Evolutionary conservation across 768 basidiomycete genomes (phyloP), one percentile per base, ranked within the genome.

Genomic region (Tephrocybe sp.): DNA sequence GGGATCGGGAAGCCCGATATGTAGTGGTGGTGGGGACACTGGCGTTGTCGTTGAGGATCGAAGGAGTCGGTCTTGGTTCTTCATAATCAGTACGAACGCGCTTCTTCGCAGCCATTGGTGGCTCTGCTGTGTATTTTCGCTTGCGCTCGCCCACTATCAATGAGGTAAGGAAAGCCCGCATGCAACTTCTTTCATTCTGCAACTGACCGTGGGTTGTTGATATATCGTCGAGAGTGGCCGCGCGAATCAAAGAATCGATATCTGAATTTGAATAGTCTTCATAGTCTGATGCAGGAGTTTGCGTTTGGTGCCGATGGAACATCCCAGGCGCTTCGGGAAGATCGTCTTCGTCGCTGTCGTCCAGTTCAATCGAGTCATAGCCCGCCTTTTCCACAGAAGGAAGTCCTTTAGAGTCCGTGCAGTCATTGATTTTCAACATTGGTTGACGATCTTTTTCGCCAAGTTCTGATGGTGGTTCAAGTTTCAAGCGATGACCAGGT

Each of bases 351-450:
- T 74, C 33, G 15, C 27, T 29, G 27, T 34, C 33, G 15, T 34
- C 73, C 24, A 59, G 39, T 12, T 62, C 58, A 29, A 56, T 45
- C 45, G 55, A 49, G 50, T 56, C 63, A 53, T 54, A 55, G 48
- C 43, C 61, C 45, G 38, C 60, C 56, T 39, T 25, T 10, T 46
- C 49, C 22, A 42, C n/a, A 31, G 43, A 30, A 18, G 47, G 42
- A 16, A 53, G 41, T 30, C 68, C 67, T n/a, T 63, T 63, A 42
- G 80, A 50, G 45, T 70, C 64, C 4, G 76, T 62, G 40, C 84
- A 74, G 43, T 78, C 68, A 19, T 79, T 70, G 52, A 82, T 81
- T 52, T 79, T 69, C 21, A 76, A 71, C 2, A 57, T 52, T 7
- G 63, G 31, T 42, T 61, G 62, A 11, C 53, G 57, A 53, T 69